A percentile compares a stretch with the other conserved stretches of the same genome.
Evolutionary conservation across 768 basidiomycete genomes (phyloP).

Genomic region (Russula compacta): DNA sequence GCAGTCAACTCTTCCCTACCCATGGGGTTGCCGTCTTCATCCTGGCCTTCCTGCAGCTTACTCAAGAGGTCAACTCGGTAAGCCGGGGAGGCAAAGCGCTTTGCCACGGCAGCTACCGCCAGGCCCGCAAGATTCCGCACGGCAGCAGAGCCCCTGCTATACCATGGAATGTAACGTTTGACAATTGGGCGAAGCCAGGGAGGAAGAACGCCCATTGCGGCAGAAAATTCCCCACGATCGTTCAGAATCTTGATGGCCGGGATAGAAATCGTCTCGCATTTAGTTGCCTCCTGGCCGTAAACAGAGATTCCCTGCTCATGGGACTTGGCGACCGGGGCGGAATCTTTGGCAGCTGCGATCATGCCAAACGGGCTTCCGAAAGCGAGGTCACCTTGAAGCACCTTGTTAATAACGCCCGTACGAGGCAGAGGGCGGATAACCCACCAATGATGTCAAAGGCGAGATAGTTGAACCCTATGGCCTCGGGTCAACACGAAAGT

Average conservation of each 20-base stretch:
- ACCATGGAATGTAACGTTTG: conserved; percentile 31
- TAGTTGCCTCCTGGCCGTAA: conserved; percentile 37
- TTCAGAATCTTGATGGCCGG: conserved; percentile 69
- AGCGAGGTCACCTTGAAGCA: conserved; percentile 46
- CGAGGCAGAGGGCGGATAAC: not conserved
- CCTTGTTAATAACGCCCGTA: not conserved
- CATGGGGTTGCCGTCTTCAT: conserved; percentile 76
- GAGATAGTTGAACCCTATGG: conserved; percentile 47
- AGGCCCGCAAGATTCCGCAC: conserved; percentile 31
- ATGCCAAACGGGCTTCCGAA: conserved; percentile 85
- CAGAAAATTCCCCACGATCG: conserved; percentile 36
- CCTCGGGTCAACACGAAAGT: conserved; percentile 5
- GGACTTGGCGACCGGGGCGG: conserved; percentile 56
- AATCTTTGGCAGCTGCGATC: conserved; percentile 64
- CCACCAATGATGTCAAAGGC: conserved; percentile 71
- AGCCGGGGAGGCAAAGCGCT: conserved; percentile 55
- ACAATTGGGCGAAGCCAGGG: conserved; percentile 29
- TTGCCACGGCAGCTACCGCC: conserved; percentile 40
- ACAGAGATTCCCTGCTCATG: conserved; percentile 42
- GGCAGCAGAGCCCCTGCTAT: conserved; percentile 26
- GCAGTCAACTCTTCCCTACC: conserved; percentile 77
- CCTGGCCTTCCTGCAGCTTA: conserved; percentile 70
- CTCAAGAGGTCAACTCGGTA: conserved; percentile 76
- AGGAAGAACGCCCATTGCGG: conserved; percentile 33
- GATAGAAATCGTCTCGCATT: conserved; percentile 46